A percentile compares a stretch with the other conserved stretches of the same genome.
phyloP scores from a whole-genome alignment of 371 early-diverging fungal species.

The Apophysomyces trapeziformis region DNA sequence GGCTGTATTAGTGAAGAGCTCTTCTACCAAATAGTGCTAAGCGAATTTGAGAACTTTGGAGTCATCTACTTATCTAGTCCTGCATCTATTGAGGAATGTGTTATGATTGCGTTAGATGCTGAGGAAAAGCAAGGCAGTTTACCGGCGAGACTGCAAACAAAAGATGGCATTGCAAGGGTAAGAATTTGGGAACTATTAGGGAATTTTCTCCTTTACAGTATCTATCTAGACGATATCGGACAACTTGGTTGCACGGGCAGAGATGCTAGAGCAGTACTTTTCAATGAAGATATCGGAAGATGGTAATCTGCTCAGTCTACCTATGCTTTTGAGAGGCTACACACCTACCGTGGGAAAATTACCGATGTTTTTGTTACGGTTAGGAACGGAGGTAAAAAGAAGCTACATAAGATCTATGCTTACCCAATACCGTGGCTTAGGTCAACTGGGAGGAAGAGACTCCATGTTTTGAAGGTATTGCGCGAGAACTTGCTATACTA shows the following conservation, averaged over 20 bases:
- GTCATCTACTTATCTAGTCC: constrained; percentile 64
- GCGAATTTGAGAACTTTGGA: constrained; percentile 88
- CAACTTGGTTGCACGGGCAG: constrained; percentile 58
- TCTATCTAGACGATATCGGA: constrained; percentile 56
- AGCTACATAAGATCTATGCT: neutral
- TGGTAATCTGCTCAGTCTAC: constrained; percentile 71
- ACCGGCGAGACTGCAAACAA: constrained; percentile 50
- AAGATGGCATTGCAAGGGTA: constrained; percentile 65
- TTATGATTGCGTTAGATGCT: constrained; percentile 65
- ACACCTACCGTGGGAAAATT: constrained; percentile 82
- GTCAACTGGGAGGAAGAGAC: constrained; percentile 87
- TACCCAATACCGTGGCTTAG: constrained; percentile 27
- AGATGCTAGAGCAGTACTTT: constrained; percentile 91
- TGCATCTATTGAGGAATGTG: constrained; percentile 67
- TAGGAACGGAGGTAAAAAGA: constrained; percentile 72
- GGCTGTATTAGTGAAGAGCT: constrained; percentile 69
- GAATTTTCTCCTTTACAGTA: neutral
- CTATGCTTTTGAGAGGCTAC: constrained; percentile 80
- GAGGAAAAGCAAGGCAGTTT: constrained; percentile 52
- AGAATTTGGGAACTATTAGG: neutral
- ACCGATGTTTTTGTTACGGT: constrained; percentile 79
- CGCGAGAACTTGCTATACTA: constrained; percentile 76
- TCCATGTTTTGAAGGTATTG: constrained; percentile 74
- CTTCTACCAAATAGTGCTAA: constrained; percentile 84
- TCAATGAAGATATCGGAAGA: constrained; percentile 66